Conservation (phyloP, 306 rosid species). For the Acmispon strigosus region DNA sequence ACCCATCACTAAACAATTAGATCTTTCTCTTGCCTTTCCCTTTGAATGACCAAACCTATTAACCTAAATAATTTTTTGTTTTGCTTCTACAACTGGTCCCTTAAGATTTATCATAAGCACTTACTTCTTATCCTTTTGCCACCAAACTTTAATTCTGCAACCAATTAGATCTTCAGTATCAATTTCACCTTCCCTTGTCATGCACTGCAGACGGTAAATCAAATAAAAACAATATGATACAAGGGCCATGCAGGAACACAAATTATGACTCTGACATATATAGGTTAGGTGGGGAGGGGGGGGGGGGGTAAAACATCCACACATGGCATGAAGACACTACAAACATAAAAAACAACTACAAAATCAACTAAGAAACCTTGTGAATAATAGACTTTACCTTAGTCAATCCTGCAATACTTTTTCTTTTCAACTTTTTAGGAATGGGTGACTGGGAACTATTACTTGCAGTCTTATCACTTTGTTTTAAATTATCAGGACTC, state of each 20-base stretch:
- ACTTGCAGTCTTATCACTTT: conserved; percentile 36
- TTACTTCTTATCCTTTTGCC: conserved; percentile 96
- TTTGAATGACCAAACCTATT: conserved; percentile 14
- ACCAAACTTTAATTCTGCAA: conserved; percentile 97
- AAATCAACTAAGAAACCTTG: conserved; percentile 4
- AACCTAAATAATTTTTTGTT: conserved; percentile 16
- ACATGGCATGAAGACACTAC: neutral
- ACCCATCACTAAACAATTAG: conserved; percentile 1
- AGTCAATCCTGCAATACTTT: conserved; percentile 52
- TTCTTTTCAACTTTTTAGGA: conserved; percentile 60
- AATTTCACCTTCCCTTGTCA: conserved; percentile 48
- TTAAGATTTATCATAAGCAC: conserved; percentile 16
- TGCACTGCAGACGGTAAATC: conserved; percentile 45
- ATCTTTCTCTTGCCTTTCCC: neutral
- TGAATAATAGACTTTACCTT: conserved; percentile 49
- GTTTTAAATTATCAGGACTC: conserved; percentile 37
- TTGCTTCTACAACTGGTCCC: conserved; percentile 10
- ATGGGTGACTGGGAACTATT: conserved; percentile 40
- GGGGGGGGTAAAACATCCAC: neutral
- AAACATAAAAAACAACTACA: neutral
- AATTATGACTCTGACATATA: neutral
- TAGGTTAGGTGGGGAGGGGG: too few species aligned
- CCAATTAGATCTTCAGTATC: conserved; percentile 81
- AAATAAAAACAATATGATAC: conserved; percentile 17
- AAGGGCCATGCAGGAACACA: neutral